Conservation (phyloP, 78 protist species). For the Monocercomonoides exilis region DNA sequence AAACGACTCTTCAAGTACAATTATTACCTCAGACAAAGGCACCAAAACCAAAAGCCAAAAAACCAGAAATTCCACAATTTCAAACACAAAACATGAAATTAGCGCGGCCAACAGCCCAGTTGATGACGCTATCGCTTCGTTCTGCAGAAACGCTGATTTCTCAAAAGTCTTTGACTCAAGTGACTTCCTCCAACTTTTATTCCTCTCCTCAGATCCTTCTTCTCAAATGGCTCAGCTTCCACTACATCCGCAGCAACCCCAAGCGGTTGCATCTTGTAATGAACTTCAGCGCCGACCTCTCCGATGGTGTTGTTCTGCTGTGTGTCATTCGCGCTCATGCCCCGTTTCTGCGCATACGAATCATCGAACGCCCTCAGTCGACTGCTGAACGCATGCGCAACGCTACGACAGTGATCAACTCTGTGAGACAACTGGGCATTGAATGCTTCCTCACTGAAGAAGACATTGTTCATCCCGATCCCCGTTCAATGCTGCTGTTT, state of each 20-base stretch:
- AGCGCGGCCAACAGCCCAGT: background rate
- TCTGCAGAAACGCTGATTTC: background rate
- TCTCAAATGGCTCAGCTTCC: constrained; percentile 22
- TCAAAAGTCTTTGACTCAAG: background rate
- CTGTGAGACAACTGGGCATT: background rate
- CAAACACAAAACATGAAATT: background rate
- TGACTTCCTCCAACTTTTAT: background rate
- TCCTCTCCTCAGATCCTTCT: constrained; percentile 10
- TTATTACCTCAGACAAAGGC: background rate
- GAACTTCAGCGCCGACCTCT: constrained; percentile 8
- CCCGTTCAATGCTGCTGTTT: background rate
- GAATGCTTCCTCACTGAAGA: background rate
- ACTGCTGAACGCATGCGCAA: background rate
- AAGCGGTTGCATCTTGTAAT: background rate
- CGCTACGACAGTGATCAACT: background rate
- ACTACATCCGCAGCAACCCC: background rate
- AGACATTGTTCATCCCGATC: background rate
- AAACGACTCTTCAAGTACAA: background rate
- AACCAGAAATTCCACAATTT: background rate
- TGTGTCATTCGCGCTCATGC: constrained; percentile 12
- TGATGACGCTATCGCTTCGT: background rate
- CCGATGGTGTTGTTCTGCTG: constrained; percentile 28
- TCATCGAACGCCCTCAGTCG: background rate
- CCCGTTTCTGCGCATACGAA: constrained; percentile 8
- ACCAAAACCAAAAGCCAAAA: background rate